Evolutionary conservation across 1,284 basidiomycete genomes (phyloP).

Genomic region (Rhodotorula sp.): DNA sequence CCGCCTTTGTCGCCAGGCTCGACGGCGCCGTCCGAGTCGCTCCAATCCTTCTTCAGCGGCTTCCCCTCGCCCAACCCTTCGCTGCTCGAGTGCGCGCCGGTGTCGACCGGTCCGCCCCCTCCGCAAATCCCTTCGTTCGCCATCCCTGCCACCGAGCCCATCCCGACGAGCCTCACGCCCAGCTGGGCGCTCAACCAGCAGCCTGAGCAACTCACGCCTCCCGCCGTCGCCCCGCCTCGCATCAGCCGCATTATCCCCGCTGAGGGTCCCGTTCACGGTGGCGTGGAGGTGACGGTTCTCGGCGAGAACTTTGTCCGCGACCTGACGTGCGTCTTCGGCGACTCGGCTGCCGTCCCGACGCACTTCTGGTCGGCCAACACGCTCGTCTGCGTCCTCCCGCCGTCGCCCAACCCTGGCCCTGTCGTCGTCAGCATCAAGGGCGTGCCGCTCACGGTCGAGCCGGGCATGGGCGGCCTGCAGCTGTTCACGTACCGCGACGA

Average conservation of each 20-base stretch:
- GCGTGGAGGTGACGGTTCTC: slow-evolving; percentile 90
- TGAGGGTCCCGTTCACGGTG: slow-evolving; percentile 87
- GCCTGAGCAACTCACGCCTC: slow-evolving; percentile 25
- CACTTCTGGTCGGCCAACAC: slow-evolving; percentile 92
- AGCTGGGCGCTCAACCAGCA: slow-evolving; percentile 27
- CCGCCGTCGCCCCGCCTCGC: slow-evolving; percentile 45
- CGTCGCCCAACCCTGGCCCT: slow-evolving; percentile 75
- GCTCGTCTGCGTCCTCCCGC: slow-evolving; percentile 87
- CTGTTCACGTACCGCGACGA: slow-evolving; percentile 89
- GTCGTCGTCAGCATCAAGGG: slow-evolving; percentile 88
- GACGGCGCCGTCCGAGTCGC: slow-evolving; percentile 24
- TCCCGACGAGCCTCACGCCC: slow-evolving; percentile 19
- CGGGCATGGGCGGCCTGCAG: slow-evolving; percentile 52
- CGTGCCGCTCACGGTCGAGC: slow-evolving; percentile 54
- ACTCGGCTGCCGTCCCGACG: slow-evolving; percentile 75
- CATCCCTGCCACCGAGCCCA: slow-evolving; percentile 23
- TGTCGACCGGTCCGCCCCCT: background rate
- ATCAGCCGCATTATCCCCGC: slow-evolving; percentile 74
- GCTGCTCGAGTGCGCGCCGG: background rate
- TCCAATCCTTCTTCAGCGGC: slow-evolving; percentile 28
- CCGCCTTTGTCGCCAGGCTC: slow-evolving; percentile 38
- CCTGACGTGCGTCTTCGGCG: slow-evolving; percentile 79
- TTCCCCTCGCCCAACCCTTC: slow-evolving; percentile 19
- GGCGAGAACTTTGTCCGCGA: slow-evolving; percentile 75
- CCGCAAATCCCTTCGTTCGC: slow-evolving; percentile 27